Conservation (phyloP, 139 green algal species). For the Chlamydomonas incerta region DNA sequence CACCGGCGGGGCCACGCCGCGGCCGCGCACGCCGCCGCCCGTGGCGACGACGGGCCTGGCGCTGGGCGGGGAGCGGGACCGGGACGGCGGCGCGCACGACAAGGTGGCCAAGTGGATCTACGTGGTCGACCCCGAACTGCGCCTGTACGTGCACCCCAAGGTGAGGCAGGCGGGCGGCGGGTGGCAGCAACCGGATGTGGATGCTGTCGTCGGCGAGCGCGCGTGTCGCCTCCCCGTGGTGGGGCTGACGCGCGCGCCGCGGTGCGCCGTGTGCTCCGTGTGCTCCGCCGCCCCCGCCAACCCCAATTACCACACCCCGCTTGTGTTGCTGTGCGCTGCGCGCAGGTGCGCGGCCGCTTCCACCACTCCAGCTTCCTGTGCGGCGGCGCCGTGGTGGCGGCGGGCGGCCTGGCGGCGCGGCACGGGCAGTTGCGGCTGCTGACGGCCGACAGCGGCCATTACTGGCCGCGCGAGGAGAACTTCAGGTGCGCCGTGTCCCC, state of each 20-base stretch:
- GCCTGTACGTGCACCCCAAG: constrained; percentile 71
- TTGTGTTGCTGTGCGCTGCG: too few species aligned
- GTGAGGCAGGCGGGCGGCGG: not conserved
- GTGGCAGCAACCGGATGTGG: too few species aligned
- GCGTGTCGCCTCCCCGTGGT: too few species aligned
- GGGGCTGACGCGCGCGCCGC: too few species aligned
- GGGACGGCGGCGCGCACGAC: constrained; percentile 1
- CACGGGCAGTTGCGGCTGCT: constrained; percentile 67
- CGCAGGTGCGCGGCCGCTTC: constrained; percentile 60
- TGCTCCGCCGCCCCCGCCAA: too few species aligned
- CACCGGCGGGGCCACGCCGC: too few species aligned
- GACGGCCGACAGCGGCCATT: constrained; percentile 74
- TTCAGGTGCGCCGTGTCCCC: constrained; percentile 16
- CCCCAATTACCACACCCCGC: too few species aligned
- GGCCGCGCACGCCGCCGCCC: too few species aligned
- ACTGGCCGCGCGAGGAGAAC: constrained; percentile 52
- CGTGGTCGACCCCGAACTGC: constrained; percentile 62
- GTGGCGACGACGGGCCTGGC: too few species aligned
- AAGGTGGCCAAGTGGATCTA: constrained; percentile 78
- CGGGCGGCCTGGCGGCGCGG: constrained; percentile 65
- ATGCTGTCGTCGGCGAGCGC: too few species aligned
- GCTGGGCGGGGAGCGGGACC: not conserved
- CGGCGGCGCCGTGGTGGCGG: constrained; percentile 68
- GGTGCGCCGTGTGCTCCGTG: too few species aligned
- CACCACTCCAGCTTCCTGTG: constrained; percentile 77